These are phyloP conservation scores for Rhizoctonia solani DNA, from an alignment of 1,284 basidiomycete genomes.

Conservation along the genomic window DNA sequence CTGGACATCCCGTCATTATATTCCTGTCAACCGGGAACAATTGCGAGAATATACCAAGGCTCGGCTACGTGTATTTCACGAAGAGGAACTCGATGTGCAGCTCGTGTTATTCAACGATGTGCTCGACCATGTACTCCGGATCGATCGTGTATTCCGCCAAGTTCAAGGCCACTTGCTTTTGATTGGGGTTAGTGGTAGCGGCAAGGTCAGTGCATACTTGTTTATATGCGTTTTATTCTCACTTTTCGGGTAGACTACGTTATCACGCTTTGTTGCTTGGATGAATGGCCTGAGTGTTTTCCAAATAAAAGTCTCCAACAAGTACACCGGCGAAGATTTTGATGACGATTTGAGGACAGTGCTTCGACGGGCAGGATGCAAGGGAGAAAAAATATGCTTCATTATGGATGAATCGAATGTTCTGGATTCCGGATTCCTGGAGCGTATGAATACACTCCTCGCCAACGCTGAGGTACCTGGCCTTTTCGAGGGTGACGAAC, in stretches of 20 bases:
- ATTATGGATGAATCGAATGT: slow-evolving; percentile 99
- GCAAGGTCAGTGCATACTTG: slow-evolving; percentile 68
- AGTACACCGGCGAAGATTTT: slow-evolving; percentile 97
- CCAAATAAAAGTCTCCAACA: slow-evolving; percentile 98
- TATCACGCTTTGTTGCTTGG: slow-evolving; percentile 99
- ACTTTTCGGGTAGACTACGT: slow-evolving; percentile 71
- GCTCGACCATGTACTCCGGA: slow-evolving; percentile 93
- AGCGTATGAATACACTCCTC: slow-evolving; percentile 98
- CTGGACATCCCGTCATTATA: slow-evolving; percentile 98
- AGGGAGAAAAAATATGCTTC: slow-evolving; percentile 99
- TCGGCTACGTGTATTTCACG: slow-evolving; percentile 91
- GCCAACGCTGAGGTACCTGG: slow-evolving; percentile 99
- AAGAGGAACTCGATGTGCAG: slow-evolving; percentile 98
- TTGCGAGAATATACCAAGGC: slow-evolving; percentile 97
- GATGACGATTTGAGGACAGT: slow-evolving; percentile 96
- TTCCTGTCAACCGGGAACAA: slow-evolving; percentile 90
- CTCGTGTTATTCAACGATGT: slow-evolving; percentile 99
- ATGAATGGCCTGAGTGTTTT: slow-evolving; percentile 99
- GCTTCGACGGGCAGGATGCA: slow-evolving; percentile 92
- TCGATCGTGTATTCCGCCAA: slow-evolving; percentile 99
- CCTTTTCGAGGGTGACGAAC: slow-evolving; percentile 97
- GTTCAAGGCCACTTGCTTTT: slow-evolving; percentile 94
- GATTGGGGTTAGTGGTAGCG: slow-evolving; percentile 97
- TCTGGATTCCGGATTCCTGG: slow-evolving; percentile 96
- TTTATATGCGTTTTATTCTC: slow-evolving; percentile 22